A percentile compares a stretch with the other conserved stretches of the same genome.
phyloP scores from a whole-genome alignment of 2,329 filamentous ascomycete species.

The Leptodontidium sp. region DNA sequence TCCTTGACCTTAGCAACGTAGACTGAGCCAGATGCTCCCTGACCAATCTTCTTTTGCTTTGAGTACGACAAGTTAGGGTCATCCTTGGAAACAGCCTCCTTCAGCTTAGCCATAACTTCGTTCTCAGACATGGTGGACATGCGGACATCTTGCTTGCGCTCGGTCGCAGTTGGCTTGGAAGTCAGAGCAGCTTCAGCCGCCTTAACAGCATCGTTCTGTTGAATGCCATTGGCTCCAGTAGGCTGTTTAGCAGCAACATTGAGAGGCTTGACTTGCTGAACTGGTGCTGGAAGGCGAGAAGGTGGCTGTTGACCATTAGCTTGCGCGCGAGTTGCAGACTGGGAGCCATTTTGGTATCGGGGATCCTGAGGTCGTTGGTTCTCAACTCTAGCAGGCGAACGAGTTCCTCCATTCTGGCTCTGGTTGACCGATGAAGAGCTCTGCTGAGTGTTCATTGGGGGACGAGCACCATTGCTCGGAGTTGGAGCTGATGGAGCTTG shows the following conservation, averaged over 20 bases:
- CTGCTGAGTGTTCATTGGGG: slow-evolving; percentile 58
- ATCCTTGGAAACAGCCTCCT: slow-evolving; percentile 94
- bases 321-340: slow-evolving; percentile 51
- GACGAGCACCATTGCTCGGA: slow-evolving; percentile 53
- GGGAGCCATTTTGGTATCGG: slow-evolving; percentile 51
- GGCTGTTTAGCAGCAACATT: slow-evolving; percentile 76
- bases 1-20: slow-evolving; percentile 98
- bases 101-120: slow-evolving; percentile 95
- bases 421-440: slow-evolving; percentile 56
- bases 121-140: slow-evolving; percentile 99
- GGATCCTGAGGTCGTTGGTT: slow-evolving; percentile 48
- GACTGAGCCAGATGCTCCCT: slow-evolving; percentile 96
- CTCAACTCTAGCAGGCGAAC: slow-evolving; percentile 54
- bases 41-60: slow-evolving; percentile 99
- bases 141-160: slow-evolving; percentile 89
- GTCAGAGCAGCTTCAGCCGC: slow-evolving; percentile 90
- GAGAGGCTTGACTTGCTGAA: slow-evolving; percentile 71
- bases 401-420: slow-evolving; percentile 42
- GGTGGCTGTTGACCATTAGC: slow-evolving; percentile 56
- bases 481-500: slow-evolving; percentile 79
- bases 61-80: slow-evolving; percentile 95
- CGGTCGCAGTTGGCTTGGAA: slow-evolving; percentile 75
- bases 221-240: slow-evolving; percentile 47
- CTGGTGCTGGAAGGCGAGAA: slow-evolving; percentile 63
- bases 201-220: slow-evolving; percentile 75